Evolutionary conservation across 192 early-diverging fungal species (phyloP), one percentile per base, ranked within the genome.

Genomic region (Spizellomyces punctatus): DNA sequence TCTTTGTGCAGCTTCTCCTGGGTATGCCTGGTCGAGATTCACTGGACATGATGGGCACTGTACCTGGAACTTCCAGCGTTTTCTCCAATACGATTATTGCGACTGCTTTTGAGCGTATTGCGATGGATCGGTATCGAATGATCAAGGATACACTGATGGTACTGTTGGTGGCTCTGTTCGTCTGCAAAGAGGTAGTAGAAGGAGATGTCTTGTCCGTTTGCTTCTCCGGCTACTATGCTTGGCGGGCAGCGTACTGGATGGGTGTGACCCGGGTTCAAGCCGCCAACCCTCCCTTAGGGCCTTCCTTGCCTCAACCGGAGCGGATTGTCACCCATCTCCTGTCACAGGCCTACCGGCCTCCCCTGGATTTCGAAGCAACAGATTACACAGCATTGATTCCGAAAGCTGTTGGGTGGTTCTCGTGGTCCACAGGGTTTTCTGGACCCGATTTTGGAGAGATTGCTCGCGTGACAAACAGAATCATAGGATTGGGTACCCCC

Each of bases 71-170:
- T 50, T 22, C 73, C 55, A 75, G 65, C 45, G 57, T 8, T 1
- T 75, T 69, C 52, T 69, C 66, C 22, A 64, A 70, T 58, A 22
- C 41, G 10, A 14, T 70, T 0, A 21, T 76, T 10, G 74, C 56
- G 8, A 7, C 10, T 0, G 67, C 36, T 6, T 52, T 63, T 41
- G 60, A 36, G 6, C 65, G 67, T 21, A 41, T 46, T 8, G 57
- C 47, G 4, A 42, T 2, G 16, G 46, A 8, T 8, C 55, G 66
- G 27, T 12, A 16, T 48, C 44, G 16, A 10, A 17, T 74, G 36
- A 54, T 45, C 47, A 43, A 60, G 47, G 47, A 63, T 41, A 7
- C 55, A 2, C 17, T 74, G 64, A 16, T 67, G n/a, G 65, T 68
- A 10, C 36, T 68, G 17, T 50, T 63, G 5, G 22, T 71, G 42